Conservation (phyloP, 2,329 filamentous ascomycete genomes). For the Coleophoma crateriformis region DNA sequence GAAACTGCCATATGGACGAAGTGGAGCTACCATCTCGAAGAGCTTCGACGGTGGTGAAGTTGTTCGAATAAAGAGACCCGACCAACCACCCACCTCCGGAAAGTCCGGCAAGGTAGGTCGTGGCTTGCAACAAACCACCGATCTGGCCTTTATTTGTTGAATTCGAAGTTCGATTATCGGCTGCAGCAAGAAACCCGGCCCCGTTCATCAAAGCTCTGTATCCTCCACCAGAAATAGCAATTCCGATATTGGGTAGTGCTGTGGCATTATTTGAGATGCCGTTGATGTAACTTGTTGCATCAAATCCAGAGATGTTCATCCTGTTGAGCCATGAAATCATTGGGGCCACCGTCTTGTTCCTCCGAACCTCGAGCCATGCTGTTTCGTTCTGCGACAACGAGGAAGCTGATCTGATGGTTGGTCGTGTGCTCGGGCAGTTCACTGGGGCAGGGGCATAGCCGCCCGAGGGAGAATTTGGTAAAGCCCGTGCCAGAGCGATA, state of each 20-base stretch:
- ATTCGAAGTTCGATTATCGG: conserved; percentile 65
- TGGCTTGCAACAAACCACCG: conserved; percentile 73
- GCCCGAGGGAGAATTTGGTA: conserved; percentile 37
- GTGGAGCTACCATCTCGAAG: conserved; percentile 42
- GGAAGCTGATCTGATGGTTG: conserved; percentile 60
- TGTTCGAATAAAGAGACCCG: conserved; percentile 72
- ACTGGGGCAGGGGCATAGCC: conserved; percentile 67
- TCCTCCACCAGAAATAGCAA: conserved; percentile 78
- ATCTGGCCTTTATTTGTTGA: conserved; percentile 61
- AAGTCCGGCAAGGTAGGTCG: conserved; percentile 76
- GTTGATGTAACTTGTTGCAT: conserved; percentile 69
- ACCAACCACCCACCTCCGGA: conserved; percentile 83
- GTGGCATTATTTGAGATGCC: conserved; percentile 47
- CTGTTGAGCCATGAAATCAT: conserved; percentile 69
- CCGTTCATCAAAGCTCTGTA: conserved; percentile 84
- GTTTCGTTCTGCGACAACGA: conserved; percentile 63
- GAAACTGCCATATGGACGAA: conserved; percentile 54
- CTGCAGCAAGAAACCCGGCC: conserved; percentile 73
- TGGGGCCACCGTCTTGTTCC: conserved; percentile 68
- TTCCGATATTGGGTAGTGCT: conserved; percentile 61
- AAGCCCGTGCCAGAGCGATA: conserved; percentile 19
- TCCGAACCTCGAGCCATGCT: conserved; percentile 66
- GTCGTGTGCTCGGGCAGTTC: conserved; percentile 63
- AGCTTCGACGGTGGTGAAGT: conserved; percentile 64
- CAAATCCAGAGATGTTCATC: conserved; percentile 71